Evolutionary conservation across 176 grass and related monocot genomes (phyloP).

Genomic region (Zea luxurians): DNA sequence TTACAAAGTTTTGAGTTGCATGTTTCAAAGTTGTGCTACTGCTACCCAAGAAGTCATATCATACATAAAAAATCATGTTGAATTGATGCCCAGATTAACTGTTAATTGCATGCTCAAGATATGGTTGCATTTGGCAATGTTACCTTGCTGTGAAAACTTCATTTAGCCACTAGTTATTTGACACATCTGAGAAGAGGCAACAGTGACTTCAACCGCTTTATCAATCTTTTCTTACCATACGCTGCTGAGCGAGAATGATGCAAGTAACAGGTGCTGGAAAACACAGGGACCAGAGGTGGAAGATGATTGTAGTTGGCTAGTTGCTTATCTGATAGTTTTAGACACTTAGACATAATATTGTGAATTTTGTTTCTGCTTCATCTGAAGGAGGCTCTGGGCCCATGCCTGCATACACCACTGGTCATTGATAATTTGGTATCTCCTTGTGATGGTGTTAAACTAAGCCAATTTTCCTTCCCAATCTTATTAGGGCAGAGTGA

Average conservation of each 20-base stretch:
- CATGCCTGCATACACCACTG: background rate
- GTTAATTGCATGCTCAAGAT: background rate
- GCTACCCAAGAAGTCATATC: background rate
- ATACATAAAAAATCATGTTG: background rate
- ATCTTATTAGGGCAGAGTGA: slow-evolving; percentile 69
- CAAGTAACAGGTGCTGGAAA: background rate
- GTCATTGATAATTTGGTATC: background rate
- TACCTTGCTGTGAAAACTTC: background rate
- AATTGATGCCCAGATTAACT: background rate
- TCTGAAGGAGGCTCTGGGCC: background rate
- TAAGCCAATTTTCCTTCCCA: slow-evolving; percentile 21
- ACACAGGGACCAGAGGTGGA: background rate
- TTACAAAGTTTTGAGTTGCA: background rate
- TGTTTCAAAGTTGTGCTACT: background rate
- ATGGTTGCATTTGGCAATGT: background rate
- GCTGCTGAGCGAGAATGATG: background rate
- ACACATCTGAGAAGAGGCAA: background rate
- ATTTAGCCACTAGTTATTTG: background rate
- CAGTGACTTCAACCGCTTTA: background rate
- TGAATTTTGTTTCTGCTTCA: background rate
- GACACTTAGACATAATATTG: background rate
- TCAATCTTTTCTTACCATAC: background rate
- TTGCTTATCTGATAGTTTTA: background rate
- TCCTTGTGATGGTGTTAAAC: slow-evolving; percentile 13
- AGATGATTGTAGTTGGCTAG: slow-evolving; percentile 15